These are phyloP conservation scores for Corylus americana DNA, from an alignment of 306 rosid genomes.

Conservation along the genomic window DNA sequence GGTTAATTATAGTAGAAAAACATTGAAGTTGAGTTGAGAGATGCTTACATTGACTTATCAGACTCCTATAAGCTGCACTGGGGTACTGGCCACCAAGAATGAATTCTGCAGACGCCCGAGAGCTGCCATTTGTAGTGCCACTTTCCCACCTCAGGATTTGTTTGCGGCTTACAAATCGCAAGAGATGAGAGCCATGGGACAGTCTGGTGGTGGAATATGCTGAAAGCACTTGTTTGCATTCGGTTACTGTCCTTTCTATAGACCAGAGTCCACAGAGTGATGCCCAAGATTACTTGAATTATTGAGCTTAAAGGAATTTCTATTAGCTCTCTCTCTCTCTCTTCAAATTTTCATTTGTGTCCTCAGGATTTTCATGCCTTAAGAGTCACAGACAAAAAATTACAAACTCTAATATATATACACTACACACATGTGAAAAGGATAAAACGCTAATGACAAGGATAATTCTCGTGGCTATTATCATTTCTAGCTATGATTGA, in stretches of 20 bases:
- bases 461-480: neutral
- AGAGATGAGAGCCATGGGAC: neutral
- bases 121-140: no score
- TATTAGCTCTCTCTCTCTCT: no score
- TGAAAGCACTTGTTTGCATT: neutral
- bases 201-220: slow-evolving; percentile 17
- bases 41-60: no score
- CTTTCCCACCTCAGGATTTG: slow-evolving; percentile 9
- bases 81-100: no score
- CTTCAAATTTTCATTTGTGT: no score
- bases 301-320: no score
- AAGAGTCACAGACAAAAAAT: neutral
- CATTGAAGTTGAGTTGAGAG: no score
- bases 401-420: neutral
- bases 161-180: slow-evolving; percentile 16
- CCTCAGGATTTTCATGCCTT: neutral
- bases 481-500: neutral
- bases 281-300: no score
- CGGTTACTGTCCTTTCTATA: neutral
- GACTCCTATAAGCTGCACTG: no score
- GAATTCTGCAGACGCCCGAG: no score
- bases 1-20: no score
- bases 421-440: neutral
- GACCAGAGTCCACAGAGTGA: neutral
- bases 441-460: neutral